A percentile compares a stretch with the other conserved stretches of the same genome.
These are phyloP conservation scores for Diutina rugosa DNA, from an alignment of 1,139 yeast species.

Conservation along the genomic window DNA sequence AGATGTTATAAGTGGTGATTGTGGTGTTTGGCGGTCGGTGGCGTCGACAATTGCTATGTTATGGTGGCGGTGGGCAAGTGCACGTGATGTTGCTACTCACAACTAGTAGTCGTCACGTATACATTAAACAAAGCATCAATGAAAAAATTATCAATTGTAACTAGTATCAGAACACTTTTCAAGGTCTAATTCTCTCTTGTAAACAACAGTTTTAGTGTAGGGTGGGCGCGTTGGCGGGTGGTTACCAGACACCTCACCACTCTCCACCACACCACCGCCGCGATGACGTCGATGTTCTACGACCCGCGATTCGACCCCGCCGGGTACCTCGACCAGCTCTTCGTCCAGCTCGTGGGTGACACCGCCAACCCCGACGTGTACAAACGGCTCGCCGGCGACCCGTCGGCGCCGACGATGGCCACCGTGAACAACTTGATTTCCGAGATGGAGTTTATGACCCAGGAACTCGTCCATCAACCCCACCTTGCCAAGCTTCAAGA, in stretches of 20 bases:
- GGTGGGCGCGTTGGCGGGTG: no score
- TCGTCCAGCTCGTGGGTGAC: not conserved
- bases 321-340: not conserved
- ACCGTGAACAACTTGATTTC: not conserved
- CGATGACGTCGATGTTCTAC: constrained; percentile 2
- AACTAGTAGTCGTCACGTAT: no score
- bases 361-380: not conserved
- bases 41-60: no score
- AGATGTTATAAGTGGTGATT: no score
- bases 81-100: no score
- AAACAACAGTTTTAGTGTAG: no score
- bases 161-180: no score
- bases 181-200: no score
- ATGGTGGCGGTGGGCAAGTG: no score
- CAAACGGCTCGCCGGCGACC: not conserved
- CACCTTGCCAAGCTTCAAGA: not conserved
- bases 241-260: not conserved
- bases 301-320: constrained; percentile 1
- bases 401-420: not conserved
- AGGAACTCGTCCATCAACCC: not conserved
- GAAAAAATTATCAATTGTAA: no score
- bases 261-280: not conserved
- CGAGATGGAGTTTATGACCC: not conserved
- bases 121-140: no score
- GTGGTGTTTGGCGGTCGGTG: no score